Base-by-base conservation (phyloP, 2,329 filamentous ascomycete genomes). In the Microcyclosporella mali region DNA sequence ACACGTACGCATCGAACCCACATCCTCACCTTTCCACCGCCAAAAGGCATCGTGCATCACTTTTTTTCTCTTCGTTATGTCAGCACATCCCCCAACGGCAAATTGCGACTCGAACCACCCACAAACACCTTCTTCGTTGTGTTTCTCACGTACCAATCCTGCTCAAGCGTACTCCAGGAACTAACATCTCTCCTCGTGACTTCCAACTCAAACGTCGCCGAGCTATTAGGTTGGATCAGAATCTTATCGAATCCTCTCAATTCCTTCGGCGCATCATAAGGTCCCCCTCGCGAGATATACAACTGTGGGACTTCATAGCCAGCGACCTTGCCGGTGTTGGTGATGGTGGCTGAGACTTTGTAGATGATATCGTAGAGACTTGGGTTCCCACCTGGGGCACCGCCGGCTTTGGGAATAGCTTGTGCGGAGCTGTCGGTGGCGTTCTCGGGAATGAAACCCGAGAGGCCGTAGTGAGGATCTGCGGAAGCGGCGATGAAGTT, bases 311-410 rank as follows among this genome's bases (percentile, higher is more conserved):
- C 71, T 47, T 77, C 74, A 29, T 73, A 69, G 33, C 73, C 74
- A 7, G 55, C 56, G 28, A 74, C 58, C 4, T 56, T 53, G 21
- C 74, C 74, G 2, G 70, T 73, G 60, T 78, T 78, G 51, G 73
- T 80, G 49, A 90, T 73, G 12, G 75, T 78, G 0, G 78, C 79
- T 1, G 75, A 75, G 15, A 85, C 76, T 11, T 70, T 77, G 69
- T 82, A 87, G 36, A 87, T 54, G 1, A 79, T 68, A 43, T 87
- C 82, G 68, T 78, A 88, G 1, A 88, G 73, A 41, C 66, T 64
- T 2, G 76, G 72, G 58, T 81, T 81, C 25, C 78, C 78, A 40
- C 75, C 75, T 63, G 72, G 60, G 57, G 68, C 73, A 66, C 88
- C 82, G 39, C 81, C 79, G 21, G 82, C 83, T 0, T 81, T 71